Evolutionary conservation across 2,329 filamentous ascomycete species (phyloP).

Genomic region (Colletotrichum musae): DNA sequence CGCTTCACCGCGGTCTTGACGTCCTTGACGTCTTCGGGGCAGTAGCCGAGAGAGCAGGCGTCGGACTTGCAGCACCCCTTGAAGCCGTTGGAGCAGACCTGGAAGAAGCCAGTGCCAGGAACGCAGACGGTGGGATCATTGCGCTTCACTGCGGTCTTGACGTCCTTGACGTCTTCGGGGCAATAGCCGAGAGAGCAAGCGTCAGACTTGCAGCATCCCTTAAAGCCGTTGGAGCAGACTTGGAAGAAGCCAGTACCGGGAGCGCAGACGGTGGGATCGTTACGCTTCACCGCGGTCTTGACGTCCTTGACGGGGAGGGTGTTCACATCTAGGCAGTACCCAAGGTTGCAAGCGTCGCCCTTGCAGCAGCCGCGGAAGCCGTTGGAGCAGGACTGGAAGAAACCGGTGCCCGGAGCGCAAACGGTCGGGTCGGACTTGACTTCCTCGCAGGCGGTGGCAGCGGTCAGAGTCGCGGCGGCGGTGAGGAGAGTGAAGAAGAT

Average conservation of each 20-base stretch:
- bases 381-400: slow-evolving; percentile 38
- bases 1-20: background rate
- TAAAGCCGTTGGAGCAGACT: slow-evolving; percentile 36
- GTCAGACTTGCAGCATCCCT: slow-evolving; percentile 30
- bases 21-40: background rate
- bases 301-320: background rate
- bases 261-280: slow-evolving; percentile 19
- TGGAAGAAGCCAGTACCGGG: slow-evolving; percentile 29
- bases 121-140: slow-evolving; percentile 18
- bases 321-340: slow-evolving; percentile 1
- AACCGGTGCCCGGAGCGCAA: slow-evolving; percentile 32
- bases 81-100: slow-evolving; percentile 38
- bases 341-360: slow-evolving; percentile 13
- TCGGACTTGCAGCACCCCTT: slow-evolving; percentile 31
- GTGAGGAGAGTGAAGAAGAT: slow-evolving; percentile 23
- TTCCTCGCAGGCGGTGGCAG: slow-evolving; percentile 7
- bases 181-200: slow-evolving; percentile 18
- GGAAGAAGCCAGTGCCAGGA: slow-evolving; percentile 25
- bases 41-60: slow-evolving; percentile 16
- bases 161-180: background rate
- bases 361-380: slow-evolving; percentile 40
- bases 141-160: background rate
- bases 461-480: slow-evolving; percentile 14
- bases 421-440: slow-evolving; percentile 25
- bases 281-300: background rate